Evolutionary conservation across 768 basidiomycete species (phyloP).

Genomic region (Phylloporus rhodoxanthus): DNA sequence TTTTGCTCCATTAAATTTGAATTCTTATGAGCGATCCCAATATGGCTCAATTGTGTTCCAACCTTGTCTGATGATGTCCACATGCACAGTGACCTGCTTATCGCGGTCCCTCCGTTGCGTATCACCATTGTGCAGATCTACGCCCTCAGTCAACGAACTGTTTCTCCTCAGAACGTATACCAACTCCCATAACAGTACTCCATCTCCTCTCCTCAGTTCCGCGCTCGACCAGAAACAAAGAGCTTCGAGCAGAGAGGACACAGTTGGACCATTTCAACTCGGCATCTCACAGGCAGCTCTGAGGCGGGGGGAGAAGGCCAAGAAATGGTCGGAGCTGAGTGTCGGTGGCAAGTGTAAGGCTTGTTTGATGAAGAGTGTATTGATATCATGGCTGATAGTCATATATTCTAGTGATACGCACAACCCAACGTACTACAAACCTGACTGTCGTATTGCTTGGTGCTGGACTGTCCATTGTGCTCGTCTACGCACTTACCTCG

Average conservation of each 20-base stretch:
- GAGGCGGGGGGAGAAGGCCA: conserved; percentile 48
- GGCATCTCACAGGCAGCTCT: conserved; percentile 57
- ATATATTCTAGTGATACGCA: conserved; percentile 16
- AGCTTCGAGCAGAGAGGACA: conserved; percentile 43
- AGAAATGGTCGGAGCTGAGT: conserved; percentile 77
- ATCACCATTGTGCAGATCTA: not conserved
- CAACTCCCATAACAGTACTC: conserved; percentile 39
- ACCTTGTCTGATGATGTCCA: conserved; percentile 11
- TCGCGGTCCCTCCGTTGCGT: conserved; percentile 5
- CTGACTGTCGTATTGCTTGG: conserved; percentile 59
- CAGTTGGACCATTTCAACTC: conserved; percentile 73
- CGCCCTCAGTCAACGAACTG: not conserved
- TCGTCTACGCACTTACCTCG: conserved; percentile 71
- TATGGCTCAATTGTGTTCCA: not conserved
- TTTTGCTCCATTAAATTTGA: too few relatives aligned
- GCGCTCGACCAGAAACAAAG: conserved; percentile 57
- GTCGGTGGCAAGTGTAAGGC: conserved; percentile 65
- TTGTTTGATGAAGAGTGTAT: not conserved
- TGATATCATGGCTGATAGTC: not conserved
- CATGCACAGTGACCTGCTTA: conserved; percentile 3
- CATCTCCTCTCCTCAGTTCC: conserved; percentile 53
- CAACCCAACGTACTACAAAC: conserved; percentile 48
- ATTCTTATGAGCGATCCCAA: too few relatives aligned
- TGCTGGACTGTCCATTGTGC: conserved; percentile 71
- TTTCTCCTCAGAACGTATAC: conserved; percentile 35